Conservation (phyloP, 148 eudicot species). For the Rhododendron williamsianum region DNA sequence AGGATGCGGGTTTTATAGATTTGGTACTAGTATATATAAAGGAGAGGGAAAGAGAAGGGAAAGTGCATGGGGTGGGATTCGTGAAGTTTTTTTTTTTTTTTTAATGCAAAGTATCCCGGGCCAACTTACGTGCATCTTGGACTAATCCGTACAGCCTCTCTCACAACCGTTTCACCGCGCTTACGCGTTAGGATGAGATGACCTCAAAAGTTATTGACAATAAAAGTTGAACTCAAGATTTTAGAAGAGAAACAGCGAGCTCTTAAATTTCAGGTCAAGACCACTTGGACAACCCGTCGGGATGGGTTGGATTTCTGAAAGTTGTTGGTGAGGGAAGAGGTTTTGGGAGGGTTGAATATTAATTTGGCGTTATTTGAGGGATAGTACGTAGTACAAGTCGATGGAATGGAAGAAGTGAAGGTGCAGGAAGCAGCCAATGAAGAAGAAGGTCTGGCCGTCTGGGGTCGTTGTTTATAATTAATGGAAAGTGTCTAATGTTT, state of each 20-base stretch:
- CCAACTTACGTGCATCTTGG: rapidly evolving
- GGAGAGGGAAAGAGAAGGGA: conserved; percentile 1
- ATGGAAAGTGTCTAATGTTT: neutral
- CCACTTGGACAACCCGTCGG: too few relatives aligned
- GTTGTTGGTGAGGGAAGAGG: neutral
- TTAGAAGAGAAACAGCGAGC: too few relatives aligned
- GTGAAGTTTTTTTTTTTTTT: neutral
- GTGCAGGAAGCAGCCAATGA: neutral
- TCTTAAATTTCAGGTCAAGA: too few relatives aligned
- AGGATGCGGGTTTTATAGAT: conserved; percentile 18
- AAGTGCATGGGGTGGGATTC: neutral
- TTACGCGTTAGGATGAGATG: rapidly evolving
- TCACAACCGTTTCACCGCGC: too few relatives aligned
- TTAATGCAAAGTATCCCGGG: too few relatives aligned
- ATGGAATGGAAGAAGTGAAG: neutral
- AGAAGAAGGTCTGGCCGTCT: neutral
- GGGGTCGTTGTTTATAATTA: neutral
- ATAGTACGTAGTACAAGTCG: neutral
- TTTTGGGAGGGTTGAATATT: conserved; percentile 3
- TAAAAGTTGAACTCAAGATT: too few relatives aligned
- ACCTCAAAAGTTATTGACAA: too few relatives aligned
- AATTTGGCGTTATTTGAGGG: neutral
- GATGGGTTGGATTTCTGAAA: neutral
- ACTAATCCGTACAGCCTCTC: too few relatives aligned
- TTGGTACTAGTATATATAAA: neutral